These are phyloP conservation scores for Candida coquimbonensis DNA, from an alignment of 805 yeast species.

Conservation along the genomic window DNA sequence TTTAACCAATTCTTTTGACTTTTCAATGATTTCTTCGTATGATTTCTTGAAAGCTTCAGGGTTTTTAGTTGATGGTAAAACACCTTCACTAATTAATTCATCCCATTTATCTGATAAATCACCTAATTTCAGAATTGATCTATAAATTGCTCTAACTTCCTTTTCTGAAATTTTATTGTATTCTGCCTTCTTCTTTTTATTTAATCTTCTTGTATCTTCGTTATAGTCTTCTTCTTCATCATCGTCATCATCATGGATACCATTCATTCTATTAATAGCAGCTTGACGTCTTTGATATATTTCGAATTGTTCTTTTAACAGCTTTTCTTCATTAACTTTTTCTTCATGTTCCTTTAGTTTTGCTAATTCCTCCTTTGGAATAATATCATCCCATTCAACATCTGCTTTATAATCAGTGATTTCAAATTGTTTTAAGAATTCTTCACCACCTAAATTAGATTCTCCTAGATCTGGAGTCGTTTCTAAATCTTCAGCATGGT, in stretches of 20 bases:
- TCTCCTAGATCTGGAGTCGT: constrained; percentile 96
- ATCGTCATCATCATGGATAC: constrained; percentile 25
- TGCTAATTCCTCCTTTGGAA: constrained; percentile 87
- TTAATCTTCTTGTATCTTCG: constrained; percentile 26
- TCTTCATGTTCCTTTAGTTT: constrained; percentile 89
- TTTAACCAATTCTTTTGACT: constrained; percentile 53
- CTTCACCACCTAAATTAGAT: constrained; percentile 97
- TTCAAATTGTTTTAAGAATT: constrained; percentile 92
- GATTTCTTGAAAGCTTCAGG: constrained; percentile 71
- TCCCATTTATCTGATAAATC: constrained; percentile 74
- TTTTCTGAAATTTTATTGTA: constrained; percentile 65
- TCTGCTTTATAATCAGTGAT: constrained; percentile 98
- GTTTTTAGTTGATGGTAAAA: constrained; percentile 75
- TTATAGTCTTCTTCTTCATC: constrained; percentile 34
- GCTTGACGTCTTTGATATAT: constrained; percentile 78
- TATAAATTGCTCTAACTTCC: constrained; percentile 80
- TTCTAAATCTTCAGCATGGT: constrained; percentile 94
- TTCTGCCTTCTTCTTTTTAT: constrained; percentile 33
- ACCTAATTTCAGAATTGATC: constrained; percentile 77
- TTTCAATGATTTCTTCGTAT: constrained; percentile 62
- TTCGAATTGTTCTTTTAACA: constrained; percentile 81
- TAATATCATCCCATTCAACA: constrained; percentile 98
- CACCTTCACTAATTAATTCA: constrained; percentile 82
- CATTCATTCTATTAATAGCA: constrained; percentile 55
- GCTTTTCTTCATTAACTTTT: constrained; percentile 78